Conservation (phyloP, 2,329 filamentous ascomycete species). For the Amauroascus verrucosus region DNA sequence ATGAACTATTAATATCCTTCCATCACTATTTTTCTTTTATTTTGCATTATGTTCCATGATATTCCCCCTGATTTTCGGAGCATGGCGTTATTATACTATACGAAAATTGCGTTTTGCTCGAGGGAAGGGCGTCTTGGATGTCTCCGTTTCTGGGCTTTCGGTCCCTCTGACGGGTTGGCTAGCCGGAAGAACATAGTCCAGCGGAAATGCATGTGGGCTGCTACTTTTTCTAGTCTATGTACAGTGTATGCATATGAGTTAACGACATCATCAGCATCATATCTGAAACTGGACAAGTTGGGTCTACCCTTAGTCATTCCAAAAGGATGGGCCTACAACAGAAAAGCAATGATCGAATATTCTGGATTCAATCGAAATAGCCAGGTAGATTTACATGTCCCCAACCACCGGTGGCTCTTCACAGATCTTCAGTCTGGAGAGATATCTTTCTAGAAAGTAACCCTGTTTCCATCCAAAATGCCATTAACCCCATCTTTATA, state of each 20-base stretch:
- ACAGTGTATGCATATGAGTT: not conserved
- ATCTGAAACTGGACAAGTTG: no score
- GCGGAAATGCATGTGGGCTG: no score
- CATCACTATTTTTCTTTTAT: not conserved
- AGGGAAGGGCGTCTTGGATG: not conserved
- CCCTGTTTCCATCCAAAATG: not conserved
- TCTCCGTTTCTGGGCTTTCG: not conserved
- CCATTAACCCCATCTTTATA: constrained; percentile 2
- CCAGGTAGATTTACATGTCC: not conserved
- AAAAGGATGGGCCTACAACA: no score
- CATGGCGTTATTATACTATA: not conserved
- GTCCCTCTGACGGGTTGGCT: no score
- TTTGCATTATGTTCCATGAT: not conserved
- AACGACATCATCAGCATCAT: no score
- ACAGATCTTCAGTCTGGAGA: no score
- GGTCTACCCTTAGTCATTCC: not conserved
- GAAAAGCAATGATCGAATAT: no score
- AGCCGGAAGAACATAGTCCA: not conserved
- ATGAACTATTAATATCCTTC: constrained; percentile 32
- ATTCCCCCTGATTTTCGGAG: not conserved
- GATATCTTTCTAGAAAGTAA: not conserved
- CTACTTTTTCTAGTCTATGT: not conserved
- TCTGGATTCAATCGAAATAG: not conserved
- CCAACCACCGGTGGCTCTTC: not conserved
- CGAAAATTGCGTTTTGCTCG: not conserved